phyloP scores from a whole-genome alignment of 2,329 filamentous ascomycete species.

The Lecanosticta acicola region DNA sequence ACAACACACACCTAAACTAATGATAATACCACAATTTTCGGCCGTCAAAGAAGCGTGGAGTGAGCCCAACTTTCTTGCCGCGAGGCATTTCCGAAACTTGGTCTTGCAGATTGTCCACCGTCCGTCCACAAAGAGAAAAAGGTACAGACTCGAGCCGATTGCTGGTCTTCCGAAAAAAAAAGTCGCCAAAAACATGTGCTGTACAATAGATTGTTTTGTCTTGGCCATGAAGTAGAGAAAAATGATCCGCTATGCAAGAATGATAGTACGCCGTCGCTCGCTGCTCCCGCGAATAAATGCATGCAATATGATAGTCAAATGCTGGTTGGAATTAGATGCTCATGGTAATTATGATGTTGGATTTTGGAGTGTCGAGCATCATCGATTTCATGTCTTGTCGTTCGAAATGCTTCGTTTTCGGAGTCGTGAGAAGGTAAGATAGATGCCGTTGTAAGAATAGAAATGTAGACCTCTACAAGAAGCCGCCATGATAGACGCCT shows the following conservation, averaged over 20 bases:
- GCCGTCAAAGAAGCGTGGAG: background rate
- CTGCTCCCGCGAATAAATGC: background rate
- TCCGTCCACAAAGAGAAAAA: too few species aligned
- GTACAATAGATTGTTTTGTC: conserved; percentile 1
- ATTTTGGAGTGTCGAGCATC: too few species aligned
- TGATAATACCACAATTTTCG: too few species aligned
- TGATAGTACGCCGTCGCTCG: background rate
- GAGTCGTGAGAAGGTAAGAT: too few species aligned
- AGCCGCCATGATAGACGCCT: conserved; percentile 35
- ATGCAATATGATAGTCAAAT: background rate
- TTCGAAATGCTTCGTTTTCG: too few species aligned
- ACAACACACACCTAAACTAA: too few species aligned
- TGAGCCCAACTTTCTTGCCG: conserved; percentile 1
- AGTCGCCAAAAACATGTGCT: background rate
- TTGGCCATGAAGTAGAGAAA: background rate
- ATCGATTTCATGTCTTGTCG: too few species aligned
- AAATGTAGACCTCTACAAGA: conserved; percentile 18
- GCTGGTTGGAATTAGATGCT: too few species aligned
- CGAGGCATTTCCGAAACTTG: conserved; percentile 3
- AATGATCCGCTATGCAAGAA: background rate
- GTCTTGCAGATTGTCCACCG: too few species aligned
- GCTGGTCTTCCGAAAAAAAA: background rate
- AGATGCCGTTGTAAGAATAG: too few species aligned
- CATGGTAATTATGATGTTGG: too few species aligned
- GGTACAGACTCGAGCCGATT: too few species aligned